Conservation (phyloP, 257 asterid species). For the Solanum ossicruentum region DNA sequence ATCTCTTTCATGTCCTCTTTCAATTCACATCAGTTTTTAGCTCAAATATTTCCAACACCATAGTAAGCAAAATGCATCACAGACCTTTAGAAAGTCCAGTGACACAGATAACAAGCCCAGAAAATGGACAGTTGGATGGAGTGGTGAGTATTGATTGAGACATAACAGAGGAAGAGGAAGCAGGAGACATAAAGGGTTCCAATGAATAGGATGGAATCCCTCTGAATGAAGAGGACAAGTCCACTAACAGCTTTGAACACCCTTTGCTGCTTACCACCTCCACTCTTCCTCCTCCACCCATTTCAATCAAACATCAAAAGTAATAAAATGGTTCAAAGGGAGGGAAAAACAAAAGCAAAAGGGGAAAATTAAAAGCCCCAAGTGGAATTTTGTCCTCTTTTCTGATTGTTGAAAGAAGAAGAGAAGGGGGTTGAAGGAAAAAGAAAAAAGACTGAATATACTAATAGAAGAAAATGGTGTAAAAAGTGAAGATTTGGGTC, state of each 20-base stretch:
- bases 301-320: constrained; percentile 1
- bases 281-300: constrained; percentile 41
- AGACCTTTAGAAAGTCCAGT: constrained; percentile 91
- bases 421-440: neutral
- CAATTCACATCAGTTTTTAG: neutral
- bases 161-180: constrained; percentile 28
- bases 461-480: neutral
- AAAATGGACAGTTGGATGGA: constrained; percentile 43
- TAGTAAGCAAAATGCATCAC: neutral
- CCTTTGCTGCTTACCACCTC: constrained; percentile 76
- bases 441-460: neutral
- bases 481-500: constrained; percentile 9
- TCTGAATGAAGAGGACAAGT: constrained; percentile 63
- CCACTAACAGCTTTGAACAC: constrained; percentile 64
- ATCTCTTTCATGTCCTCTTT: neutral
- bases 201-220: constrained; percentile 39
- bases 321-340: neutral
- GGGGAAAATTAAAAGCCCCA: neutral
- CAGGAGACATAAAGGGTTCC: constrained; percentile 41
- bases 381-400: neutral
- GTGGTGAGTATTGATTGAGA: constrained; percentile 26
- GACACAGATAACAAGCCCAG: constrained; percentile 84
- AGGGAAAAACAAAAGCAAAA: neutral
- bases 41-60: neutral
- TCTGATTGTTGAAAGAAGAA: neutral